Base-by-base conservation (phyloP, 2,329 filamentous ascomycete genomes). In the Pseudonectria foliicola region DNA sequence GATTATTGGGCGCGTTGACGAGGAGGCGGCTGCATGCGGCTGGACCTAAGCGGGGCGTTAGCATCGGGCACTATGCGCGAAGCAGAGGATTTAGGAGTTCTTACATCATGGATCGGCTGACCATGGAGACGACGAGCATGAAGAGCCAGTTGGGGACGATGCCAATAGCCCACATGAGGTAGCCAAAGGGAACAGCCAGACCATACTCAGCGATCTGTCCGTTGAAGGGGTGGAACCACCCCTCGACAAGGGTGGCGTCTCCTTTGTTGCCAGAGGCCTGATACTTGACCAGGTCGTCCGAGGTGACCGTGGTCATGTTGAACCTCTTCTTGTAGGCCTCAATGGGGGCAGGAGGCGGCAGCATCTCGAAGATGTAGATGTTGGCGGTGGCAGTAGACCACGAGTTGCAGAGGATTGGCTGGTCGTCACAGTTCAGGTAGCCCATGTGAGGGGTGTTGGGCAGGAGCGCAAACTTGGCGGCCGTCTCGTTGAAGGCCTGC, bases 41-140 rank as follows among this genome's bases (percentile, higher is more conserved):
- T 59, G 31, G 52, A 50, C 64, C 66, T 70, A 29, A 16, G 29
- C 8, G n/a, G 11, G 36, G 18, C 18, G 40, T 59, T 42, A 59
- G 55, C 31, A 42, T 31, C 12, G 33, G 16, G 21, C 15, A 25
- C 27, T 30, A 16, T n/a, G 25, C 13, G 14, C 4, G 13, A 11
- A 27, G 31, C 44, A 37, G 10, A 24, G 13, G 30, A 13, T 6
- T 14, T 21, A 23, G 7, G 13, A 25, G 13, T 35, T 70, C 82
- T 73, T 66, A 87, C 85, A 89, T 87, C 61, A 89, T 73, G 38
- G 68, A 74, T 55, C 84, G 73, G 70, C 79, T 86, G 44, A 82
- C 53, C 57, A 89, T 78, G 34, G 80, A 85, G 49, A 90, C 70
- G 31, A 75, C 56, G 48, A 90, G 70, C 85, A 90, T 89, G 54